A percentile compares a stretch with the other conserved stretches of the same genome.
Evolutionary conservation across 371 early-diverging fungal genomes (phyloP).

Genomic region (Spraguea lophii): DNA sequence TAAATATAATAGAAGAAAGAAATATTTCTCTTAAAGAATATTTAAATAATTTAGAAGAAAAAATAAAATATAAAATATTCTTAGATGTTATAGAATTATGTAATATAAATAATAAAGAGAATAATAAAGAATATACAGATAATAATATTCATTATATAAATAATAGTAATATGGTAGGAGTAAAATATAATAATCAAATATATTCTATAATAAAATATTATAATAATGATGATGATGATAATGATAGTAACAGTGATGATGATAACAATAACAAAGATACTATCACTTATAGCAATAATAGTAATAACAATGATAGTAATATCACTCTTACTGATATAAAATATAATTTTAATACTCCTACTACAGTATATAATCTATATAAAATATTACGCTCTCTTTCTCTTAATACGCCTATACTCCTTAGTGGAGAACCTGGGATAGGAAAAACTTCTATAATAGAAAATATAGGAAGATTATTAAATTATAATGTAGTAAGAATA

Average conservation of each 20-base stretch:
- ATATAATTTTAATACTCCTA: slow-evolving; percentile 17
- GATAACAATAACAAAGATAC: slow-evolving; percentile 2
- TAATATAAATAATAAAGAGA: no score
- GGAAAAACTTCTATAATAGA: slow-evolving; percentile 86
- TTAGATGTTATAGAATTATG: no score
- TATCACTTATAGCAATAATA: slow-evolving; percentile 5
- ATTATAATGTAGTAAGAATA: slow-evolving; percentile 62
- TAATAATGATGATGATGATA: slow-evolving; percentile 1
- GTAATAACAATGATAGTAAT: not conserved
- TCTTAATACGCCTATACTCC: slow-evolving; percentile 65
- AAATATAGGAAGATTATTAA: slow-evolving; percentile 59
- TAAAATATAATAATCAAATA: not conserved
- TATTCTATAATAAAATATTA: not conserved
- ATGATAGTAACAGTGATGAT: slow-evolving; percentile 7
- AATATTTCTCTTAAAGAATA: no score
- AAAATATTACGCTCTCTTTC: slow-evolving; percentile 65
- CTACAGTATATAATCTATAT: slow-evolving; percentile 53
- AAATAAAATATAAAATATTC: no score
- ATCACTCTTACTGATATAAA: not conserved
- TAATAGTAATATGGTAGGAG: no score
- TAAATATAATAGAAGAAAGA: no score
- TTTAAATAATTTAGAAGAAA: no score
- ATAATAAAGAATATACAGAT: no score
- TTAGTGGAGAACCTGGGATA: slow-evolving; percentile 87
- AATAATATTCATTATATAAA: no score